These are phyloP conservation scores for Elongisporangium prolatum DNA, from an alignment of 352 stramenopile species.

Conservation along the genomic window DNA sequence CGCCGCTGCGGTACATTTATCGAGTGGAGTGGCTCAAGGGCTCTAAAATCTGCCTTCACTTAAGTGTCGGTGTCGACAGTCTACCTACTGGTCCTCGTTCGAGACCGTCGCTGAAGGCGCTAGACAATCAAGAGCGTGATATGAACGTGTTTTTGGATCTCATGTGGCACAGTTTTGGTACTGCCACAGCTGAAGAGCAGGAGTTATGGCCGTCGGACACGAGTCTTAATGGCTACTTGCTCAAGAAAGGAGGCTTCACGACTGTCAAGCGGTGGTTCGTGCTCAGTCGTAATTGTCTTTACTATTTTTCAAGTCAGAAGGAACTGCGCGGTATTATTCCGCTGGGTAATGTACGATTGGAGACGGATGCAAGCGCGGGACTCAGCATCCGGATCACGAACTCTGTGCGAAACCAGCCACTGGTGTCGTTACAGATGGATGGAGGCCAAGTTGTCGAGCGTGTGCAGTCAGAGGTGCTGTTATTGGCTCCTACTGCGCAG, in stretches of 20 bases:
- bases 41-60: conserved; percentile 57
- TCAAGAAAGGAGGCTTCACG: conserved; percentile 82
- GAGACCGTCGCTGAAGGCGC: conserved; percentile 58
- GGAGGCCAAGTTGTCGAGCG: conserved; percentile 77
- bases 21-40: conserved; percentile 69
- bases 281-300: conserved; percentile 84
- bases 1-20: conserved; percentile 84
- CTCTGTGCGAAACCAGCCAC: conserved; percentile 36
- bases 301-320: conserved; percentile 83
- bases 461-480: conserved; percentile 73
- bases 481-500: conserved; percentile 54
- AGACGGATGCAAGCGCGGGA: conserved; percentile 40
- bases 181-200: conserved; percentile 76
- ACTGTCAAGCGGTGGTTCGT: conserved; percentile 85
- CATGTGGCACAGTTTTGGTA: conserved; percentile 87
- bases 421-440: conserved; percentile 80
- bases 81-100: conserved; percentile 71
- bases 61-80: conserved; percentile 84
- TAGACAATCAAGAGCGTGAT: conserved; percentile 74
- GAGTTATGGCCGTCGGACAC: conserved; percentile 87
- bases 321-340: conserved; percentile 85
- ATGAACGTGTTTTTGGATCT: conserved; percentile 87
- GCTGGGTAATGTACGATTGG: conserved; percentile 66
- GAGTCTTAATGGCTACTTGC: conserved; percentile 78
- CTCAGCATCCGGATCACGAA: conserved; percentile 77